Evolutionary conservation across 1,284 basidiomycete genomes (phyloP).

Genomic region (Porogramme epimiltina): DNA sequence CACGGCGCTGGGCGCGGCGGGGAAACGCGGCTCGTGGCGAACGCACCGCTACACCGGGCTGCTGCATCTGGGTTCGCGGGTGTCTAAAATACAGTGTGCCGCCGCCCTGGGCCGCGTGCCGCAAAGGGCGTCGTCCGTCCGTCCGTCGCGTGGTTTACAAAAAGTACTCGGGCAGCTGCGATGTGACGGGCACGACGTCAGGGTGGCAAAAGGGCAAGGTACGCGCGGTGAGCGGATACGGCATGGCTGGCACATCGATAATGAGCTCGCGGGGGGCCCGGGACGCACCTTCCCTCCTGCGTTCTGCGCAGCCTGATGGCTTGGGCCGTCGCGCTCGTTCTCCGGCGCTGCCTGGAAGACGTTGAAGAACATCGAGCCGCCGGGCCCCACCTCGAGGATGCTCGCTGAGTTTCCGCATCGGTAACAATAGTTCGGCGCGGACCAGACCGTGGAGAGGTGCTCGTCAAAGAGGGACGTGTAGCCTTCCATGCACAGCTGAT

Average conservation of each 20-base stretch:
- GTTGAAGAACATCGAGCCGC: constrained; percentile 91
- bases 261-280: constrained; percentile 3
- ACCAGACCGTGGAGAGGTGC: constrained; percentile 97
- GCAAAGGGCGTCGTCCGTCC: constrained; percentile 19
- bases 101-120: too few species aligned
- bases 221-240: constrained; percentile 9
- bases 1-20: too few species aligned
- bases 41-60: too few species aligned
- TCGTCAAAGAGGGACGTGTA: constrained; percentile 95
- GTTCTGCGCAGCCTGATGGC: constrained; percentile 70
- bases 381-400: constrained; percentile 95
- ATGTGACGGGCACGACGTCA: constrained; percentile 1
- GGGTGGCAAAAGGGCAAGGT: background rate
- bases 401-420: constrained; percentile 97
- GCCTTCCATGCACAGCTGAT: constrained; percentile 99
- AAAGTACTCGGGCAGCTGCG: constrained; percentile 73
- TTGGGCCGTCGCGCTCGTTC: constrained; percentile 87
- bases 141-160: constrained; percentile 40
- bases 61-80: too few species aligned
- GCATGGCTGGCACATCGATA: constrained; percentile 2
- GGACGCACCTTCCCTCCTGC: constrained; percentile 66
- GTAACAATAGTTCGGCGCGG: constrained; percentile 98
- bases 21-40: too few species aligned
- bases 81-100: too few species aligned
- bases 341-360: constrained; percentile 99